phyloP scores from a whole-genome alignment of 768 basidiomycete genomes.

The Termitomyces heimii region DNA sequence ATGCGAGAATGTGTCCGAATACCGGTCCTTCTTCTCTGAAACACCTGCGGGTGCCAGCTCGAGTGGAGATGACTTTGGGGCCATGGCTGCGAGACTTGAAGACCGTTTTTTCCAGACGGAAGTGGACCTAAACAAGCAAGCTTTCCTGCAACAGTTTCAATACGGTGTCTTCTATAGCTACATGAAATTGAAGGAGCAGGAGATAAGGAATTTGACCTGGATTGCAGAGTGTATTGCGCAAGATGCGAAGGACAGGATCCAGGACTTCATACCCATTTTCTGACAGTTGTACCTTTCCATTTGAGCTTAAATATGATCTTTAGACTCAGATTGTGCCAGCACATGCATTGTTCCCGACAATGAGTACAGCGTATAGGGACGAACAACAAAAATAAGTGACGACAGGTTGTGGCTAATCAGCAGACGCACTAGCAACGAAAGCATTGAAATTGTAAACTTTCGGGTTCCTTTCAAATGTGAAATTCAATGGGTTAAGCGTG shows the following conservation, averaged over 20 bases:
- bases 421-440: constrained; percentile 42
- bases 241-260: constrained; percentile 91
- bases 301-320: neutral
- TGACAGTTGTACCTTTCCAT: constrained; percentile 28
- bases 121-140: constrained; percentile 89
- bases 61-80: constrained; percentile 36
- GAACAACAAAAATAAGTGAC: neutral
- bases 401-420: constrained; percentile 10
- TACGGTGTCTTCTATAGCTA: constrained; percentile 90
- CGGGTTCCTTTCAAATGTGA: constrained; percentile 50
- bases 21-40: constrained; percentile 81
- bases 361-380: neutral
- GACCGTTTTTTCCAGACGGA: constrained; percentile 94
- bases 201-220: constrained; percentile 86
- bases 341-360: neutral
- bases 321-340: neutral
- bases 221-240: constrained; percentile 98
- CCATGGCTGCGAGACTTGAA: constrained; percentile 65
- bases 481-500: constrained; percentile 40
- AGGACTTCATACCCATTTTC: constrained; percentile 91
- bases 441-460: constrained; percentile 67
- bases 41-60: constrained; percentile 21
- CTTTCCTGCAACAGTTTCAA: constrained; percentile 97
- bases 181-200: constrained; percentile 88
- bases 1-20: constrained; percentile 86